Evolutionary conservation across 2,329 filamentous ascomycete genomes (phyloP).

Genomic region (Neurospora sp.): DNA sequence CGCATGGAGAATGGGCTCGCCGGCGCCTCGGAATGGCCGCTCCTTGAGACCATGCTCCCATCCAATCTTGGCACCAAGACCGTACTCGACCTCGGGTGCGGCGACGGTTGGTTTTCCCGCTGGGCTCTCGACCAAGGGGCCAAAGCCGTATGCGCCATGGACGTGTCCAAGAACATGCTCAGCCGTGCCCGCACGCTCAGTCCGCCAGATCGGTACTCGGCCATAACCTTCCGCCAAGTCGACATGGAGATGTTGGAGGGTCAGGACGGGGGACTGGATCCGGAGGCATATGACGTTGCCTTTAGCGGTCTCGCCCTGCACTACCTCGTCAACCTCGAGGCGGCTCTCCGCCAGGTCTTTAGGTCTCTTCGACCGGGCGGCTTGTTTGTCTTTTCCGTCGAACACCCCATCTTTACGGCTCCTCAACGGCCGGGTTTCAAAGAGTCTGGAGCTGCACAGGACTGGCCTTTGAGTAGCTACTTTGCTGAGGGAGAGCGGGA

Average conservation of each 20-base stretch:
- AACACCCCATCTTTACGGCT: conserved; percentile 37
- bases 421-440: conserved; percentile 22
- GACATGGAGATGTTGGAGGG: conserved; percentile 22
- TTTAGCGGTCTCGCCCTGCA: conserved; percentile 33
- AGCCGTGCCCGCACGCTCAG: conserved; percentile 23
- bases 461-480: conserved; percentile 34
- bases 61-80: conserved; percentile 17
- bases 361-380: conserved; percentile 25
- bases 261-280: conserved; percentile 8
- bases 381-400: conserved; percentile 33
- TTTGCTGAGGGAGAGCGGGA: conserved; percentile 30
- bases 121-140: conserved; percentile 30
- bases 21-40: conserved; percentile 33
- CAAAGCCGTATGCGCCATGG: conserved; percentile 25
- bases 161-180: conserved; percentile 35
- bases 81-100: conserved; percentile 36
- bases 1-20: conserved; percentile 26
- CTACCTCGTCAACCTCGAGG: conserved; percentile 26
- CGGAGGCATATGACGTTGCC: conserved; percentile 26
- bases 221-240: conserved; percentile 23
- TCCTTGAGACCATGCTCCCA: conserved; percentile 30
- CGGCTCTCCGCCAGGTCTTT: conserved; percentile 24
- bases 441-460: conserved; percentile 18
- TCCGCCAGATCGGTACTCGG: conserved; percentile 10
- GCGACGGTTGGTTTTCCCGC: conserved; percentile 36